Evolutionary conservation across 331 rosid genomes (phyloP).

Genomic region (Dryas integrifolia): DNA sequence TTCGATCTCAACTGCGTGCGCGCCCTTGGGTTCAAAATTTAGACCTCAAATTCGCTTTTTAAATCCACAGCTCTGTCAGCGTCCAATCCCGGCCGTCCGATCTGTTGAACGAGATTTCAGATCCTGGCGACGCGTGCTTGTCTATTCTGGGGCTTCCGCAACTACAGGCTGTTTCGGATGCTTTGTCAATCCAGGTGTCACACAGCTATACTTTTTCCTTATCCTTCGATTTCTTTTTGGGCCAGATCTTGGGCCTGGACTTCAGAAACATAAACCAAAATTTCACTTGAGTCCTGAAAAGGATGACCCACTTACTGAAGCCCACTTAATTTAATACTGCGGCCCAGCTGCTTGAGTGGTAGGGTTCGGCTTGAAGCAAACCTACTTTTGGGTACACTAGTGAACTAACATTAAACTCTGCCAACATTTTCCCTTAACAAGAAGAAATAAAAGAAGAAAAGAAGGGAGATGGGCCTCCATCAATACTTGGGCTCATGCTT

Average conservation of each 20-base stretch:
- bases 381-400: too few relatives aligned
- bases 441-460: too few relatives aligned
- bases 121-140: slow-evolving; percentile 31
- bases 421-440: too few relatives aligned
- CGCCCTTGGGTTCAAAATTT: slow-evolving; percentile 38
- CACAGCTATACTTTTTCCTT: neutral
- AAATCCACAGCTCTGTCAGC: slow-evolving; percentile 29
- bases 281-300: neutral
- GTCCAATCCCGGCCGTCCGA: slow-evolving; percentile 16
- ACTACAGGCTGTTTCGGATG: slow-evolving; percentile 33
- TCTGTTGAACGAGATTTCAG: slow-evolving; percentile 12
- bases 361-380: too few relatives aligned
- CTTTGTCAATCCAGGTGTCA: slow-evolving; percentile 22
- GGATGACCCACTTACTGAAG: too few relatives aligned
- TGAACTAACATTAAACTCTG: too few relatives aligned
- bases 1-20: slow-evolving; percentile 29
- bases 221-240: neutral
- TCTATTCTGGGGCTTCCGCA: slow-evolving; percentile 18
- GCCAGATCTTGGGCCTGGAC: slow-evolving; percentile 1
- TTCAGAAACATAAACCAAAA: neutral
- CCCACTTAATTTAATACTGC: too few relatives aligned
- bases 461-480: too few relatives aligned
- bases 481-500: too few relatives aligned
- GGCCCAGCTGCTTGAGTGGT: too few relatives aligned
- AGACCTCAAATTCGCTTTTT: slow-evolving; percentile 29